Base-by-base conservation (phyloP, 805 yeast species). In the Myxozyma kluyveri region DNA sequence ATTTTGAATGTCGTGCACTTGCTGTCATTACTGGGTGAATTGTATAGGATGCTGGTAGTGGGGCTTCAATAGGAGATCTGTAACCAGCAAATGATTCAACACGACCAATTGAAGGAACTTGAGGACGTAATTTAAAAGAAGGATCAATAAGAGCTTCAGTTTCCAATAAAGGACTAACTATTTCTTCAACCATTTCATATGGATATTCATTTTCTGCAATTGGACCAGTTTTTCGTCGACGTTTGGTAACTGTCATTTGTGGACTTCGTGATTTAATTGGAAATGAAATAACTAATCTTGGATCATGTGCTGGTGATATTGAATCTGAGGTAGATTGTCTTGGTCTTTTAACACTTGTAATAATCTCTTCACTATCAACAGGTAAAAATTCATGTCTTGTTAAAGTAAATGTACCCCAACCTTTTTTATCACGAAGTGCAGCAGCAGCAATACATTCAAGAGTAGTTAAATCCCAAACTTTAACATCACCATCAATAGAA, bases 401-500 rank as follows among this genome's bases (percentile, higher is more conserved):
- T 3, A 53, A 17, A 3, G 49, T 35, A n/a, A 36, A 38, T 5
- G 45, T 27, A n/a, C 45, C 12, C 57, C 57, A 53, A 4, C 57
- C 57, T 32, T 53, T 53, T 33, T 53, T 53, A 14, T 50, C 39
- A 17, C 36, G 23, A 27, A 50, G 50, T 18, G 33, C 45, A 3
- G 38, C 44, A 5, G 43, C 51, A n/a, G 51, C 37, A n/a, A 53
- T 36, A 32, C 50, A 49, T 10, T 47, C 40, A 29, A 40, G 33
- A 2, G 57, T 62, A 12, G 64, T 57, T 29, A 70, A 58, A 45
- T 68, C 74, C 62, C 72, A 69, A 59, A 67, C 58, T 47, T 61
- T 58, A 39, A 66, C 63, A 14, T 60, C 65, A 26, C 71, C 72
- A 36, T 51, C 55, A 19, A 54, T 51, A 1, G 55, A 47, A 4